Conservation (phyloP, 2,329 filamentous ascomycete species). For the Colletotrichum echinochloae region DNA sequence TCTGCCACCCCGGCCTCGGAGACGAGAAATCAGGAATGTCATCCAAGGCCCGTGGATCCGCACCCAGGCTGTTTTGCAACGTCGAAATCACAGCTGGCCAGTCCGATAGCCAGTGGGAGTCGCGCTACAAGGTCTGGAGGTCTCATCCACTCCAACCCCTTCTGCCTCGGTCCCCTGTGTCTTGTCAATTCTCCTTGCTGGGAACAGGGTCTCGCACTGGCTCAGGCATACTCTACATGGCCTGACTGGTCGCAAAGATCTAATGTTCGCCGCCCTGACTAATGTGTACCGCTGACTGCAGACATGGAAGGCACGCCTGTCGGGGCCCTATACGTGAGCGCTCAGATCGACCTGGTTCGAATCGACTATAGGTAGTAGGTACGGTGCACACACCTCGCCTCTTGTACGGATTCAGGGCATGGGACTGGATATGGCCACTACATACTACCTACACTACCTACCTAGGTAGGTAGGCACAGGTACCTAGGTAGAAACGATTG, state of each 20-base stretch:
- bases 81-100: constrained; percentile 36
- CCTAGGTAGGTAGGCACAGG: no score
- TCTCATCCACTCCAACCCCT: constrained; percentile 3
- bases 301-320: constrained; percentile 27
- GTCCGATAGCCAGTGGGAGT: constrained; percentile 27
- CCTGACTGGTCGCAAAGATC: constrained; percentile 17
- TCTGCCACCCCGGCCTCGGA: constrained; percentile 4
- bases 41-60: constrained; percentile 28
- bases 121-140: constrained; percentile 5
- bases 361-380: no score
- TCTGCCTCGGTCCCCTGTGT: neutral
- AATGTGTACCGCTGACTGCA: constrained; percentile 34
- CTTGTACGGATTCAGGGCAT: neutral
- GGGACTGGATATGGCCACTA: neutral
- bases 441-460: no score
- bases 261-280: constrained; percentile 39
- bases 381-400: neutral
- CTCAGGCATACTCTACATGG: constrained; percentile 5
- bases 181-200: neutral
- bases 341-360: constrained; percentile 14
- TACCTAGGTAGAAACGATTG: neutral
- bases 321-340: constrained; percentile 14
- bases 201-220: constrained; percentile 13
- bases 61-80: constrained; percentile 27
- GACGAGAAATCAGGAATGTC: constrained; percentile 13